These are phyloP conservation scores for Lodderomyces oxycetoniae DNA, from an alignment of 1,139 yeast species.

Conservation along the genomic window DNA sequence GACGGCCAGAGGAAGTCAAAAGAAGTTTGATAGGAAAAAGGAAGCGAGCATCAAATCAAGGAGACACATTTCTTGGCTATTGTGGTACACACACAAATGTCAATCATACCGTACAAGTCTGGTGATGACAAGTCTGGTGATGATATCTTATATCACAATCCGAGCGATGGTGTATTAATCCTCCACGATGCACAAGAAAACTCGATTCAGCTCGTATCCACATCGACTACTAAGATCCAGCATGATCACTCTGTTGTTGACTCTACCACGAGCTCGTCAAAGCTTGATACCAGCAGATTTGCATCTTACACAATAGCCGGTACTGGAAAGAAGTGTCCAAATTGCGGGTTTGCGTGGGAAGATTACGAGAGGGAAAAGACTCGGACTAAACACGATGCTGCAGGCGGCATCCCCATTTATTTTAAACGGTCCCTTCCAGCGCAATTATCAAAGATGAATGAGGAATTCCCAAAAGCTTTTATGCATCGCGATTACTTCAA, in stretches of 20 bases:
- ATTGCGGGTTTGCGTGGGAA: constrained; percentile 39
- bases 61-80: too few relatives aligned
- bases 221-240: constrained; percentile 10
- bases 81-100: too few relatives aligned
- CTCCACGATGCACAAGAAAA: constrained; percentile 40
- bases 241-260: too few relatives aligned
- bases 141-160: constrained; percentile 35
- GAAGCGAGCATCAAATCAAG: too few relatives aligned
- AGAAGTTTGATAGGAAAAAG: too few relatives aligned
- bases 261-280: neutral
- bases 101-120: constrained; percentile 37
- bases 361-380: constrained; percentile 9
- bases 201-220: constrained; percentile 31
- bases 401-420: neutral
- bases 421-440: neutral
- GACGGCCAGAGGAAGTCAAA: too few relatives aligned
- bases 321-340: constrained; percentile 29
- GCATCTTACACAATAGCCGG: constrained; percentile 4
- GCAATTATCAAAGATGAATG: constrained; percentile 3
- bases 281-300: constrained; percentile 1
- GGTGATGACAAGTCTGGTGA: too few relatives aligned
- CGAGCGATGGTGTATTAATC: constrained; percentile 39
- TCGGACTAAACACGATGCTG: neutral
- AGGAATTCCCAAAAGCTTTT: constrained; percentile 17
- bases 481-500: constrained; percentile 42